A percentile compares a stretch with the other conserved stretches of the same genome.
Conservation (phyloP, 2,329 filamentous ascomycete species). For the Colletotrichum godetiae region DNA sequence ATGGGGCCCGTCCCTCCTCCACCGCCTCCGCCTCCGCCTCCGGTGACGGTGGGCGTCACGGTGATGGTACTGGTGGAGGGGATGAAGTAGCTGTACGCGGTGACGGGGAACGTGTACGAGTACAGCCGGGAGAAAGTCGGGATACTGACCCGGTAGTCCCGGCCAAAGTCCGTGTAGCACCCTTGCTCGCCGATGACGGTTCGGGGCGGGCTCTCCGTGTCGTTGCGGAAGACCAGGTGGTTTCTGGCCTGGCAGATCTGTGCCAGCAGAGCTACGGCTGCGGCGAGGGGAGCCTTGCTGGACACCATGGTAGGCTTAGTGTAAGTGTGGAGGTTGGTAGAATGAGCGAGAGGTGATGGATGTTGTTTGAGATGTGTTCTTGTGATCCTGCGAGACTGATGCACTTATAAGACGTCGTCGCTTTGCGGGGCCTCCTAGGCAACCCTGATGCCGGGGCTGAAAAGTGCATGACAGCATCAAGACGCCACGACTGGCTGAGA, state of each 20-base stretch:
- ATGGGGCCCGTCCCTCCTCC: background rate
- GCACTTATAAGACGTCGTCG: background rate
- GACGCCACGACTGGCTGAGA: background rate
- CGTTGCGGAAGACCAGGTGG: background rate
- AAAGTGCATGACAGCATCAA: background rate
- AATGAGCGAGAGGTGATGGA: background rate
- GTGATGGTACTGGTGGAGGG: constrained; percentile 17
- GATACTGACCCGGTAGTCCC: background rate
- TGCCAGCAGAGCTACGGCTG: background rate
- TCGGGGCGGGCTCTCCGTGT: background rate
- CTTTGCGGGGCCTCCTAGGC: background rate
- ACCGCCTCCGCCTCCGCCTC: background rate
- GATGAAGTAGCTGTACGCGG: constrained; percentile 17
- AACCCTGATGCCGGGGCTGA: background rate
- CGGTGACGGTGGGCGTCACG: background rate
- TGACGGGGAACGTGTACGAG: constrained; percentile 23
- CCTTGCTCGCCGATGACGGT: constrained; percentile 24
- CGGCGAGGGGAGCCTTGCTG: background rate
- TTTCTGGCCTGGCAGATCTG: background rate
- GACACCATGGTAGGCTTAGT: background rate
- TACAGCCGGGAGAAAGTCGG: constrained; percentile 24
- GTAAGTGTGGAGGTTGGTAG: background rate
- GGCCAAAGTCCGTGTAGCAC: constrained; percentile 29
- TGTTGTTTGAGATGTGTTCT: background rate
- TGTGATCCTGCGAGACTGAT: background rate